Base-by-base conservation (phyloP, 2,329 filamentous ascomycete genomes). In the Diaporthe vaccinii region DNA sequence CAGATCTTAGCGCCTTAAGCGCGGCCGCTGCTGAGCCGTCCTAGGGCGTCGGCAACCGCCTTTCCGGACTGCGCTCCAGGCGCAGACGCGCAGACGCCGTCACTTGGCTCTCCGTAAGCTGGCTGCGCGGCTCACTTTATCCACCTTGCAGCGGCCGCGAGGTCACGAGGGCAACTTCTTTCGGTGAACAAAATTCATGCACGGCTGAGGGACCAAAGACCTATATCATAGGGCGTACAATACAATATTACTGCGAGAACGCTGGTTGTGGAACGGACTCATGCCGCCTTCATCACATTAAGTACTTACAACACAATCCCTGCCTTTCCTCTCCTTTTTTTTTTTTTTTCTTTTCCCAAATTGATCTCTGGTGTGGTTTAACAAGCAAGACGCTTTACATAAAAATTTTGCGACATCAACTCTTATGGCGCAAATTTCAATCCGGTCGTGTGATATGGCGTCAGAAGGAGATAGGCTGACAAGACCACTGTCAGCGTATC, bases 21-120 rank as follows among this genome's bases (percentile, higher is more conserved):
- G 74, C 74, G 61, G 58, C 69, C 74, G 68, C 69, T 41, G 41
- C 69, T 75, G 69, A 61, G 70, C 70, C 57, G 57, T 59, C 34
- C 25, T 20, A 62, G 7, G 34, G 28, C 34, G 25, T 17, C 31
- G 31, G 57, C 44, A 62, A 4, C 39, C 4, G n/a, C n/a, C 34
- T 62, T 61, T 72, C 69, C 69, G 41, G 41, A 39, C 55, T 61
- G 55, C 44, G 70, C 44, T 41, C 61, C 17, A 41, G 70, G 62
- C 62, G 62, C 62, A 28, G 62, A 53, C 22, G 31, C 62, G 41
- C 49, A 62, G 44, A 53, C 70, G 70, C 70, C 44, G 28, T 53
- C 57, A 53, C 22, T 36, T 36, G 28, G 62, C 22, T 22, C 4
- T 39, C n/a, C 15, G 65, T 53, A 55, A 68, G 46, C 65, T 25